Evolutionary conservation across 164 flowering plant species (phyloP).

Genomic region (Kingdonia uniflora): DNA sequence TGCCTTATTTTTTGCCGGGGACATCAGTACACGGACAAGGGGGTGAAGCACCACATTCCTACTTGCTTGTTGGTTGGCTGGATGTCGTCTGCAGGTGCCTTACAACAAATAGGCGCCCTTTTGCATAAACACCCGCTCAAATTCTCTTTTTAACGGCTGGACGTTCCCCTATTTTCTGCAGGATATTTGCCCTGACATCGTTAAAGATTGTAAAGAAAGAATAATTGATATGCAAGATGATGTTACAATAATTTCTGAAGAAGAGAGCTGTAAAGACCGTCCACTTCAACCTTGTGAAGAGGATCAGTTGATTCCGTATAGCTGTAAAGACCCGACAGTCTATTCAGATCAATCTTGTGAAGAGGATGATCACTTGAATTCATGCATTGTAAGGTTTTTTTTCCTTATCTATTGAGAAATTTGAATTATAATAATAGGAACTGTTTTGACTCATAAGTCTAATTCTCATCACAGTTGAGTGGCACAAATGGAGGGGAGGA

Average conservation of each 20-base stretch:
- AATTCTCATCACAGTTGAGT: conserved; percentile 17
- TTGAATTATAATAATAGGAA: background rate
- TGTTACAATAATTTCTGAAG: background rate
- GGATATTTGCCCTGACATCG: conserved; percentile 5
- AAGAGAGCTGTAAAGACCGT: conserved; percentile 6
- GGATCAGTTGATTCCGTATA: conserved; percentile 2
- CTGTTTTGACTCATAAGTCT: conserved; percentile 2
- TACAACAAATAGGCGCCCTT: no score
- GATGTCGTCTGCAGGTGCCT: no score
- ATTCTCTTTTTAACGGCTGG: no score
- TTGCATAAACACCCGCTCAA: no score
- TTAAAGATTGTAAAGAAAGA: conserved; percentile 4
- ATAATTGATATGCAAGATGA: conserved; percentile 3
- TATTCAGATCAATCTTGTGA: background rate
- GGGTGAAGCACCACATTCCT: no score
- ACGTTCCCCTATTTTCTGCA: conserved; percentile 3
- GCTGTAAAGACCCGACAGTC: no score
- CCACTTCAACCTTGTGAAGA: background rate
- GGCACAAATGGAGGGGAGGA: conserved; percentile 7
- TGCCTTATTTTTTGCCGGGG: no score
- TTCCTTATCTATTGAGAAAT: background rate
- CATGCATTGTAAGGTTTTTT: conserved; percentile 8
- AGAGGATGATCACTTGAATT: conserved; percentile 1
- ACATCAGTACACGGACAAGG: no score
- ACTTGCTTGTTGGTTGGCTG: no score